These are phyloP conservation scores for Neurospora sp. DNA, from an alignment of 495 filamentous ascomycete species.

Conservation along the genomic window DNA sequence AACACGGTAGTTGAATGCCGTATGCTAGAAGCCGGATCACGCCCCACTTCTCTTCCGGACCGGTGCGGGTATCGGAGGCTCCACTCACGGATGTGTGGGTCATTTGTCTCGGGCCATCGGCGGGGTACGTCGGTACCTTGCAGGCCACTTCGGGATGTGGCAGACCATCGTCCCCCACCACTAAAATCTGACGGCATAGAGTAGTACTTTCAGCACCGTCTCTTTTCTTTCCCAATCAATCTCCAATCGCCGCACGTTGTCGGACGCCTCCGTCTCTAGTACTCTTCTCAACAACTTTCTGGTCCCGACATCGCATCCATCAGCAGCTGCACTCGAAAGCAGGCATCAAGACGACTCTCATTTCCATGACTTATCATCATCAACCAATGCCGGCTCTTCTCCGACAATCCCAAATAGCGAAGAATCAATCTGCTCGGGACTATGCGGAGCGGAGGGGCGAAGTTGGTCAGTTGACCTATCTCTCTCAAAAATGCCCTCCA, in stretches of 20 bases:
- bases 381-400: background rate
- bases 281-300: background rate
- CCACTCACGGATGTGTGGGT: background rate
- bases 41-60: background rate
- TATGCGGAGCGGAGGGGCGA: background rate
- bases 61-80: background rate
- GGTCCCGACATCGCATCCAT: background rate
- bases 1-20: background rate
- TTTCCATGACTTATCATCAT: background rate
- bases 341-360: background rate
- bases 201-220: background rate
- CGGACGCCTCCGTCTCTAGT: background rate
- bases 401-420: background rate
- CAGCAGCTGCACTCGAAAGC: background rate
- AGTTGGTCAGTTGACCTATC: background rate
- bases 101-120: background rate
- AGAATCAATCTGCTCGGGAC: background rate
- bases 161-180: background rate
- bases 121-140: background rate
- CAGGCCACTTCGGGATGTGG: background rate
- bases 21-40: background rate
- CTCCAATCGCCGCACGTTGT: background rate
- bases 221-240: background rate
- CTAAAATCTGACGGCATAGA: background rate
- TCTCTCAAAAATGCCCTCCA: background rate